These are phyloP conservation scores for Coemansia sp. DNA, from an alignment of 192 early-diverging fungal species.

Conservation along the genomic window DNA sequence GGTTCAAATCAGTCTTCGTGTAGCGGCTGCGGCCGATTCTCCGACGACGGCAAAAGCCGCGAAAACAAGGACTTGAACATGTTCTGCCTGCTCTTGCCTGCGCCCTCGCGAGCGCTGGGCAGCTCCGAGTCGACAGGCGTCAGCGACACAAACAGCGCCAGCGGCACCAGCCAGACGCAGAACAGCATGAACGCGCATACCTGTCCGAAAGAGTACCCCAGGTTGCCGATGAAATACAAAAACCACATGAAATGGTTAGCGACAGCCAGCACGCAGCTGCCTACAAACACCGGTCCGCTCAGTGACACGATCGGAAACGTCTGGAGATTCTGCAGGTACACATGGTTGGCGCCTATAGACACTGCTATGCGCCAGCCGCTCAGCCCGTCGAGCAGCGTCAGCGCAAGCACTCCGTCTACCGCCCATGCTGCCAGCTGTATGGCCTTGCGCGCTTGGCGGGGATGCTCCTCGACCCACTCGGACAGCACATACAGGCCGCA, in stretches of 20 bases:
- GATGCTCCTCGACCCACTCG: slow-evolving; percentile 50
- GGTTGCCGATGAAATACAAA: slow-evolving; percentile 73
- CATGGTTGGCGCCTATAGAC: slow-evolving; percentile 70
- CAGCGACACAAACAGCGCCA: slow-evolving; percentile 88
- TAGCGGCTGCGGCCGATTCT: slow-evolving; percentile 20
- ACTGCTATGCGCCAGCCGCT: slow-evolving; percentile 67
- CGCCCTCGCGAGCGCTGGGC: slow-evolving; percentile 52
- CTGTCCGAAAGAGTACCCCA: slow-evolving; percentile 69
- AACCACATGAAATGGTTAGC: slow-evolving; percentile 96
- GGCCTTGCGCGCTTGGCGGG: slow-evolving; percentile 30
- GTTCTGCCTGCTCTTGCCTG: slow-evolving; percentile 24
- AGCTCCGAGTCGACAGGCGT: slow-evolving; percentile 43
- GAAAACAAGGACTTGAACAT: slow-evolving; percentile 36
- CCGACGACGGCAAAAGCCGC: slow-evolving; percentile 8
- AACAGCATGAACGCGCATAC: slow-evolving; percentile 91
- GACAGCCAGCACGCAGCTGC: slow-evolving; percentile 78
- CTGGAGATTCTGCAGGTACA: slow-evolving; percentile 76
- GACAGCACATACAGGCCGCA: slow-evolving; percentile 49
- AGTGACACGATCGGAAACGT: slow-evolving; percentile 84
- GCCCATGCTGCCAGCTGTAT: slow-evolving; percentile 46
- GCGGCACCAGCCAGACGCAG: slow-evolving; percentile 91
- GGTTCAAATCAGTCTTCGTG: slow-evolving; percentile 29
- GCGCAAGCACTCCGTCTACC: slow-evolving; percentile 65
- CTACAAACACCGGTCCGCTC: slow-evolving; percentile 68
- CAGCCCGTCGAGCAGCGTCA: slow-evolving; percentile 76